These are phyloP conservation scores for Suhomyces panamericanus DNA, from an alignment of 1,139 yeast genomes.

Conservation along the genomic window DNA sequence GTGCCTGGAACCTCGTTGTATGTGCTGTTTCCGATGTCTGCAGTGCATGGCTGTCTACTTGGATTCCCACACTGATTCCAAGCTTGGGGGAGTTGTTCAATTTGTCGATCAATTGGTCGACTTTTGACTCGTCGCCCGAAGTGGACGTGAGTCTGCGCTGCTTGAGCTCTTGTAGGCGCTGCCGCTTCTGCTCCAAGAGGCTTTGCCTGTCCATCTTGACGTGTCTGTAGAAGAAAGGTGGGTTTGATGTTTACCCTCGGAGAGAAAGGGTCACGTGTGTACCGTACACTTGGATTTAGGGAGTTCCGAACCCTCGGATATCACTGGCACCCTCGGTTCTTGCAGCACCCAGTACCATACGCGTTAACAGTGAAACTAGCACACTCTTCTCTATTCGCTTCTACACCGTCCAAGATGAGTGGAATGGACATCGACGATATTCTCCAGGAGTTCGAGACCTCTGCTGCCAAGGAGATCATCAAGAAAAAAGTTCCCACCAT, in stretches of 20 bases:
- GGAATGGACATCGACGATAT: conserved; percentile 66
- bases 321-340: no score
- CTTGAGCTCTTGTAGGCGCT: conserved; percentile 42
- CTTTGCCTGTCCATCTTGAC: conserved; percentile 39
- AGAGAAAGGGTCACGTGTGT: neutral
- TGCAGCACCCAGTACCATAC: neutral
- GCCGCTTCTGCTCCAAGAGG: conserved; percentile 43
- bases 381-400: no score
- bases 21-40: neutral
- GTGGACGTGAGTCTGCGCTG: conserved; percentile 28
- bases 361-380: no score
- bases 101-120: conserved; percentile 25
- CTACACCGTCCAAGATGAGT: conserved; percentile 8
- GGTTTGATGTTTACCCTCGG: conserved; percentile 4
- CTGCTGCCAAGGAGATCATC: conserved; percentile 14
- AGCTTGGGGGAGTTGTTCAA: conserved; percentile 15
- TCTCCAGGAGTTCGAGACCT: conserved; percentile 57
- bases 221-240: neutral
- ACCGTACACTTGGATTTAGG: no score
- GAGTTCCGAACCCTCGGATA: no score
- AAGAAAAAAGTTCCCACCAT: conserved; percentile 9
- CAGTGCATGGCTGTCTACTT: conserved; percentile 20
- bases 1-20: neutral
- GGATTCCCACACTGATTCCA: conserved; percentile 28
- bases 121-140: conserved; percentile 16